Evolutionary conservation across 2,329 filamentous ascomycete genomes (phyloP).

Genomic region (Aspergillus sp.): DNA sequence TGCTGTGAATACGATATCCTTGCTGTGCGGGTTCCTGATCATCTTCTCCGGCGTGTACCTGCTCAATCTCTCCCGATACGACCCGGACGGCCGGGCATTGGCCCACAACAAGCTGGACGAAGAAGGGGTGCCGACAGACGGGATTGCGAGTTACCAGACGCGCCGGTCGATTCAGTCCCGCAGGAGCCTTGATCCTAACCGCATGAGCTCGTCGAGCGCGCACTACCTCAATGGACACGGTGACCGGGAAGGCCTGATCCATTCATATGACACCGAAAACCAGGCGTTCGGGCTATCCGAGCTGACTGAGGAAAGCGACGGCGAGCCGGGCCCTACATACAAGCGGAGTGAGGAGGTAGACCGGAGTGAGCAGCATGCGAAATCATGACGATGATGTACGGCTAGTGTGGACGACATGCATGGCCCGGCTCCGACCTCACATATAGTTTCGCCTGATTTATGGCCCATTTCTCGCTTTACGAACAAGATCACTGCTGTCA

Average conservation of each 20-base stretch:
- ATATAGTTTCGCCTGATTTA: too few relatives aligned
- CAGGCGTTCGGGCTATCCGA: conserved; percentile 68
- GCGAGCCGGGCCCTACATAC: conserved; percentile 28
- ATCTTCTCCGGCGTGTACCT: conserved; percentile 95
- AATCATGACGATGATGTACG: conserved; percentile 17
- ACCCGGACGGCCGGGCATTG: conserved; percentile 68
- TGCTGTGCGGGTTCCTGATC: conserved; percentile 84
- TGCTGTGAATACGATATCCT: conserved; percentile 80
- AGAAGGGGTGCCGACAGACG: conserved; percentile 77
- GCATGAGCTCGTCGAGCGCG: conserved; percentile 55
- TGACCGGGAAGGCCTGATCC: conserved; percentile 75
- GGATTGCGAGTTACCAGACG: conserved; percentile 79
- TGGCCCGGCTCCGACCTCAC: too few relatives aligned
- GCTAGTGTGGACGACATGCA: too few relatives aligned
- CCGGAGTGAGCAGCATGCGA: conserved; percentile 21
- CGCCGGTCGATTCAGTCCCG: conserved; percentile 87
- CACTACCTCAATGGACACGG: conserved; percentile 46
- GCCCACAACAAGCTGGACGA: conserved; percentile 50
- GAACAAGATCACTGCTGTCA: conserved; percentile 1
- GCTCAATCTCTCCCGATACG: conserved; percentile 85
- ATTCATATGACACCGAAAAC: conserved; percentile 79
- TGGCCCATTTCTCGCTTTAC: too few relatives aligned
- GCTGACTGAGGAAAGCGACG: conserved; percentile 66
- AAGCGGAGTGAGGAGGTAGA: conserved; percentile 18
- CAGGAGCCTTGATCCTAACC: conserved; percentile 53